A percentile compares a stretch with the other conserved stretches of the same genome.
Conservation (phyloP, 352 stramenopile genomes). For the Phytophthora fragariaefolia region DNA sequence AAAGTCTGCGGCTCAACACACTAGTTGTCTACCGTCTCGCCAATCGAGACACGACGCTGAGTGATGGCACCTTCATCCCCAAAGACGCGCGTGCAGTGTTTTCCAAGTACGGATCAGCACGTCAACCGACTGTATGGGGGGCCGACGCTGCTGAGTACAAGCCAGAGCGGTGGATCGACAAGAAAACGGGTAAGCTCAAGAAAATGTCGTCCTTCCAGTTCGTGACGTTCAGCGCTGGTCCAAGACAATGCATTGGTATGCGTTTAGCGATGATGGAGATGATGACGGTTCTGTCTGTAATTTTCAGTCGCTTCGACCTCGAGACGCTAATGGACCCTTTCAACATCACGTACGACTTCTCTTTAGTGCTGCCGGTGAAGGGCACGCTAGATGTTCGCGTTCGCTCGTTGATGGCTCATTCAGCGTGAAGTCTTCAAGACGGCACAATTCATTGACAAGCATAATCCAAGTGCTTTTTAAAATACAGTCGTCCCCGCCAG, state of each 20-base stretch:
- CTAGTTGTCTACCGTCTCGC: constrained; percentile 40
- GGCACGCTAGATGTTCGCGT: constrained; percentile 33
- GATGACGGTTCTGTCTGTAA: constrained; percentile 42
- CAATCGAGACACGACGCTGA: constrained; percentile 51
- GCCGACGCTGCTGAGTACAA: constrained; percentile 48
- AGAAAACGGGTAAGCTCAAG: constrained; percentile 29
- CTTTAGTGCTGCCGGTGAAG: constrained; percentile 40
- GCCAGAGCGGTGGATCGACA: constrained; percentile 49
- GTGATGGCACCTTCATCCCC: constrained; percentile 53
- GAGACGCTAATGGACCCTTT: constrained; percentile 36
- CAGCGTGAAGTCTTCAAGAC: no score
- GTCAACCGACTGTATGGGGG: constrained; percentile 48
- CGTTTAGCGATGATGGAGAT: constrained; percentile 47
- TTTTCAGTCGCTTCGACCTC: constrained; percentile 63
- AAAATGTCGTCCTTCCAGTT: constrained; percentile 41
- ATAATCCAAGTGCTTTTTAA: no score
- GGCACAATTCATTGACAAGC: no score
- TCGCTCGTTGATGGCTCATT: constrained; percentile 18
- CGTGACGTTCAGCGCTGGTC: constrained; percentile 41
- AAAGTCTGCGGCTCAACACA: constrained; percentile 60
- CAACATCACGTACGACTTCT: constrained; percentile 48
- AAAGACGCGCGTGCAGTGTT: constrained; percentile 31
- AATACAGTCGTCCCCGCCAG: no score
- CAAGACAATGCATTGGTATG: constrained; percentile 46
- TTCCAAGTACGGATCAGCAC: constrained; percentile 30